Evolutionary conservation across 768 basidiomycete genomes (phyloP).

Genomic region (Mrakia hoshinonis): DNA sequence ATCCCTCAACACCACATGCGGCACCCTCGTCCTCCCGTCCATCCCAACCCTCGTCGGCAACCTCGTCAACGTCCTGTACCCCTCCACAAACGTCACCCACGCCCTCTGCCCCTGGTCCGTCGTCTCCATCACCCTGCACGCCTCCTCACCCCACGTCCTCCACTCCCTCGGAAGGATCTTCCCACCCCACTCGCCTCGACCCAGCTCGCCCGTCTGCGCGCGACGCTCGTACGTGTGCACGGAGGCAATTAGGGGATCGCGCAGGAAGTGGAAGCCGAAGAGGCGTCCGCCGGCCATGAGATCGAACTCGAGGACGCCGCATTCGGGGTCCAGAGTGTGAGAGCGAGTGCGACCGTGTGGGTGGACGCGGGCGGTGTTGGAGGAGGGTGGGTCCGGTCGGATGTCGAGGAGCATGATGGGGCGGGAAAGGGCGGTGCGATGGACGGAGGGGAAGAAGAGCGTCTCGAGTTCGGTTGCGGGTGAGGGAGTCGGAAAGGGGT

Average conservation of each 20-base stretch:
- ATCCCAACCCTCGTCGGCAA: neutral
- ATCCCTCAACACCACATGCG: neutral
- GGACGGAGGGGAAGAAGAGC: neutral
- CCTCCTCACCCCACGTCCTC: neutral
- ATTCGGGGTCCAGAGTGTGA: neutral
- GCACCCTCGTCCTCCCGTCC: neutral
- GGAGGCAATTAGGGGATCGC: neutral
- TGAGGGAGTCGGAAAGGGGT: neutral
- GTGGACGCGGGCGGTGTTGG: neutral
- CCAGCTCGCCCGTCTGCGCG: neutral
- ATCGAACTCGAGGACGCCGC: constrained; percentile 9
- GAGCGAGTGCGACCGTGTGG: neutral
- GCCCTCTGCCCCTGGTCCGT: neutral
- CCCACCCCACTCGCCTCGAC: neutral
- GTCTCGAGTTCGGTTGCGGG: neutral
- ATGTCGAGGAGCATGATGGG: constrained; percentile 9
- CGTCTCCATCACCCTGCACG: neutral
- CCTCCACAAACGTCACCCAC: constrained; percentile 7
- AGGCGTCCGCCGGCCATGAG: neutral
- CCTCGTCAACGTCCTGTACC: neutral
- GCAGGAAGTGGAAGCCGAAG: neutral
- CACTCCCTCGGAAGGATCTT: neutral
- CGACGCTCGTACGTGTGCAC: neutral
- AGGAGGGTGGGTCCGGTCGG: constrained; percentile 8
- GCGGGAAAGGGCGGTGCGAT: neutral